Base-by-base conservation (phyloP, 176 grass and related monocot species). In the Carex parvula region DNA sequence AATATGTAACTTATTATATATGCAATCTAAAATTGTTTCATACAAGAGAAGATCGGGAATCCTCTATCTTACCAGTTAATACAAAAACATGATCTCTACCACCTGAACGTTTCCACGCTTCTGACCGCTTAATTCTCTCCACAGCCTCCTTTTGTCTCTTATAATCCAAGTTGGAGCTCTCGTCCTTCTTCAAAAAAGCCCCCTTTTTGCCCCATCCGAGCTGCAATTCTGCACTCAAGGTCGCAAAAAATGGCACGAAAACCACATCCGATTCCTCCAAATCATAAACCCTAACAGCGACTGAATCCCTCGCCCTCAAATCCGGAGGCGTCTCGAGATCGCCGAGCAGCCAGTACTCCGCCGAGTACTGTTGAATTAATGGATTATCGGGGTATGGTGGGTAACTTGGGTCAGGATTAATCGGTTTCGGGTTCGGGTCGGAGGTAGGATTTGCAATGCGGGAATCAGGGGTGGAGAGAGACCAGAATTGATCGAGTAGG, bases 201-300 rank as follows among this genome's bases (percentile, higher is more conserved):
- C 88, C 91, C 80, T 95, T 98, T 60, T 78, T 73, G 18, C 95
- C 92, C 96, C 96, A 95, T 18, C 93, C 93, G 35, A 98, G 96
- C 89, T 98, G 91, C 93, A 95, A 89, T 89, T 98, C 91, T 6
- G 91, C 93, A 20, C 93, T 95, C 41, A 95, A 79, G 85, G 91
- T 93, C 4, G 96, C 91, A 84, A 98, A 98, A 87, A 98, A 98
- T 24, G 93, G 93, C 24, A 95, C 93, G 42, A 98, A 95, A 63
- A 98, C 89, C 52, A 95, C 96, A 71, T 98, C 93, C 4, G 96
- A 86, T 2, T 83, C 83, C 39, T 73, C 90, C 83, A 83, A 82
- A 63, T 98, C 89, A 9, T 70, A 67, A 60, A 95, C 91, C 85
- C 89, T 90, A 41, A 90, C 80, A 10, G 86, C 68, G 0, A 52